These are phyloP conservation scores for Thalassiosira livingstoniorum DNA, from an alignment of 352 stramenopile species.

Conservation along the genomic window DNA sequence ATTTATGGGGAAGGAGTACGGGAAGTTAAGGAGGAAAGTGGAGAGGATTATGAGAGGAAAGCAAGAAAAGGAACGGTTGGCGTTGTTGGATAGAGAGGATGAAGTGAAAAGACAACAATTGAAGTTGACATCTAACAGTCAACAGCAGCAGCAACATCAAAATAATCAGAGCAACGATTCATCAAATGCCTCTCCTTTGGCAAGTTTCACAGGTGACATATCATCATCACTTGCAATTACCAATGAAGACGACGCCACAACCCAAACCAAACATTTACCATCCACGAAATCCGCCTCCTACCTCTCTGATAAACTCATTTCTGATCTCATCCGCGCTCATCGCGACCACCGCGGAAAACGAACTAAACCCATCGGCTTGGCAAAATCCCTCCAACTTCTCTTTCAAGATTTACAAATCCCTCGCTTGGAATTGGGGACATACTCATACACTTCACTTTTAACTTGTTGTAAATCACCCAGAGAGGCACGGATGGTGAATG, in stretches of 20 bases:
- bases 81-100: slow-evolving; percentile 22
- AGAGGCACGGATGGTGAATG: slow-evolving; percentile 77
- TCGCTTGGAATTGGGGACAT: slow-evolving; percentile 64
- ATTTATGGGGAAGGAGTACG: slow-evolving; percentile 73
- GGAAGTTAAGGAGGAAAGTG: slow-evolving; percentile 65
- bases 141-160: neutral
- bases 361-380: slow-evolving; percentile 76
- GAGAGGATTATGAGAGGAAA: slow-evolving; percentile 39
- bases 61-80: slow-evolving; percentile 31
- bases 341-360: slow-evolving; percentile 77
- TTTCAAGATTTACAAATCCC: slow-evolving; percentile 74
- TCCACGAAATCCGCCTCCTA: neutral
- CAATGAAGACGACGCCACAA: too few species aligned
- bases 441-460: slow-evolving; percentile 76
- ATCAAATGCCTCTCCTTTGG: neutral
- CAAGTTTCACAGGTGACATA: neutral
- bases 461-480: slow-evolving; percentile 73
- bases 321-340: slow-evolving; percentile 71
- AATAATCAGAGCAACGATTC: too few species aligned
- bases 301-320: slow-evolving; percentile 76
- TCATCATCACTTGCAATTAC: neutral
- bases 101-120: neutral
- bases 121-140: neutral
- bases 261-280: neutral
- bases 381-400: slow-evolving; percentile 62